A percentile compares a stretch with the other conserved stretches of the same genome.
Conservation (phyloP, 2,329 filamentous ascomycete species). For the Aureobasidium sp. region DNA sequence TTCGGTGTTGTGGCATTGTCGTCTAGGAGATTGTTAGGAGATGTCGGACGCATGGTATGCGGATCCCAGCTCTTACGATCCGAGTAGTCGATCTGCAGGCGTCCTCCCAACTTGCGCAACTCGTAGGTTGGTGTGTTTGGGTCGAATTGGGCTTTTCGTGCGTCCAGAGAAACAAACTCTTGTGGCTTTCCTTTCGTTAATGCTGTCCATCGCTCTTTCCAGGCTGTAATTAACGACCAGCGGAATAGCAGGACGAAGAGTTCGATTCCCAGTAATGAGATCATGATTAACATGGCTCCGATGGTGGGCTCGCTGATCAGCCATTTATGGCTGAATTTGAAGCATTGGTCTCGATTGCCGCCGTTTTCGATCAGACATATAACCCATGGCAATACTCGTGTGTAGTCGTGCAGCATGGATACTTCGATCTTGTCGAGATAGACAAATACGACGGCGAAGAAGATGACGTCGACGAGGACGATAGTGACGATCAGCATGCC, state of each 20-base stretch:
- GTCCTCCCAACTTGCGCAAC: neutral
- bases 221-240: slow-evolving; percentile 76
- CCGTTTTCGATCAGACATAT: slow-evolving; percentile 52
- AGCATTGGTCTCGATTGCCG: slow-evolving; percentile 59
- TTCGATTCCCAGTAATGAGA: slow-evolving; percentile 78
- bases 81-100: neutral
- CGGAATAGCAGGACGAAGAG: slow-evolving; percentile 73
- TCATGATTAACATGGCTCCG: slow-evolving; percentile 70
- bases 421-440: slow-evolving; percentile 69
- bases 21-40: neutral
- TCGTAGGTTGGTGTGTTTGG: slow-evolving; percentile 3
- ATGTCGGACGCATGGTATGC: neutral
- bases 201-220: slow-evolving; percentile 56
- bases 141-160: slow-evolving; percentile 25
- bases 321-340: slow-evolving; percentile 49
- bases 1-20: neutral
- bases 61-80: neutral
- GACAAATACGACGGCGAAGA: slow-evolving; percentile 87
- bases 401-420: slow-evolving; percentile 45
- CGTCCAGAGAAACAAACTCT: slow-evolving; percentile 87
- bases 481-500: slow-evolving; percentile 84
- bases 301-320: slow-evolving; percentile 70
- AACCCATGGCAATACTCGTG: slow-evolving; percentile 58
- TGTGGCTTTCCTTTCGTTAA: slow-evolving; percentile 41
- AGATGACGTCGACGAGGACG: slow-evolving; percentile 84